phyloP scores from a whole-genome alignment of 2,329 filamentous ascomycete genomes.

The Pseudogymnoascus sp. region DNA sequence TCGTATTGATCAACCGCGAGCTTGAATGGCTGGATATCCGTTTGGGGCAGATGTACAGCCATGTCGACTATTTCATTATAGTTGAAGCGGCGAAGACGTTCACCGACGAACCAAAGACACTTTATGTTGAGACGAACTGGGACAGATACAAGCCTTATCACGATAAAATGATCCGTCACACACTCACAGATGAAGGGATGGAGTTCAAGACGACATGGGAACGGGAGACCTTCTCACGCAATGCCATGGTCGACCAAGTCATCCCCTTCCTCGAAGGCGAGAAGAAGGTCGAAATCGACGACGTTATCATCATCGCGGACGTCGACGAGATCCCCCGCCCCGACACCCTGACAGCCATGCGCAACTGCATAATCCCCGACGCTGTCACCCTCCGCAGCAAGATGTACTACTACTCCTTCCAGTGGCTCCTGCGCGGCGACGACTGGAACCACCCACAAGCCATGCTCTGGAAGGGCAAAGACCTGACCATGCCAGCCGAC shows the following conservation, averaged over 20 bases:
- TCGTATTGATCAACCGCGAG: constrained; percentile 55
- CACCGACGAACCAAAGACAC: constrained; percentile 46
- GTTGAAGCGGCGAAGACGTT: constrained; percentile 53
- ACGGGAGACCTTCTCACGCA: constrained; percentile 44
- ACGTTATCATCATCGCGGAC: constrained; percentile 38
- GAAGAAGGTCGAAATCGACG: constrained; percentile 27
- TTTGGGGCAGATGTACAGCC: constrained; percentile 46
- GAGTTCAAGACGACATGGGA: constrained; percentile 37
- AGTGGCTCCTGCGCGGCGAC: constrained; percentile 28
- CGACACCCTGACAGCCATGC: constrained; percentile 26
- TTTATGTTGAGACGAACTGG: constrained; percentile 46
- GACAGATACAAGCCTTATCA: constrained; percentile 43
- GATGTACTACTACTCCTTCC: constrained; percentile 35
- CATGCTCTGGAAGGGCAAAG: constrained; percentile 32
- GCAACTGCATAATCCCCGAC: constrained; percentile 31
- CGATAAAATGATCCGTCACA: constrained; percentile 53
- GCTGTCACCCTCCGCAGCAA: constrained; percentile 29
- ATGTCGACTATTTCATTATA: constrained; percentile 58
- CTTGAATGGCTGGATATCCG: constrained; percentile 60
- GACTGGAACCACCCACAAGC: constrained; percentile 40
- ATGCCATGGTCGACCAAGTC: constrained; percentile 49
- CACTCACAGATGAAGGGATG: constrained; percentile 38
- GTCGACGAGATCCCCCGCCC: constrained; percentile 39
- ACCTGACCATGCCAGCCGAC: constrained; percentile 33
- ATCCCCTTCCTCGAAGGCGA: constrained; percentile 32